phyloP scores from a whole-genome alignment of 2,329 filamentous ascomycete species.

The Didymella lethalis region DNA sequence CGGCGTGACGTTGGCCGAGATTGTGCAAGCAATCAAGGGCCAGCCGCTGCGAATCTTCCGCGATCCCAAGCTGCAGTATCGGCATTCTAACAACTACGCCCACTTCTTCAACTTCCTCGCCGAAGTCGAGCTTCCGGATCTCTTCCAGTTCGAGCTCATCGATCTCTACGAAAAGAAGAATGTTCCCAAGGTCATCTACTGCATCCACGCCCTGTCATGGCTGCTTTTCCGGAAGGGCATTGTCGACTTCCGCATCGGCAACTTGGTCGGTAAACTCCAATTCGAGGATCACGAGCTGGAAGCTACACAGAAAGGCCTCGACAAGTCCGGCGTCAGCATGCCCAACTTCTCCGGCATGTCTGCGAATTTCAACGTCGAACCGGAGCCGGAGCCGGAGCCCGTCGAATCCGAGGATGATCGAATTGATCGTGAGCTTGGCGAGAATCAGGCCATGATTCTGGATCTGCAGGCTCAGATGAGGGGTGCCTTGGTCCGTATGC shows the following conservation, averaged over 20 bases:
- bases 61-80: constrained; percentile 83
- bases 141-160: constrained; percentile 96
- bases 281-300: constrained; percentile 98
- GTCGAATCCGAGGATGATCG: constrained; percentile 89
- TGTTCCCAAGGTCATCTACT: constrained; percentile 98
- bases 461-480: constrained; percentile 89
- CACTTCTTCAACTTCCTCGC: constrained; percentile 94
- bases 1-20: constrained; percentile 91
- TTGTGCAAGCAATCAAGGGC: constrained; percentile 86
- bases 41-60: constrained; percentile 83
- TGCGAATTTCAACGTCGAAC: constrained; percentile 90
- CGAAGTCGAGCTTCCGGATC: constrained; percentile 88
- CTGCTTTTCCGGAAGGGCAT: constrained; percentile 95
- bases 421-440: constrained; percentile 79
- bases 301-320: constrained; percentile 94
- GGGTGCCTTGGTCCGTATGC: constrained; percentile 79
- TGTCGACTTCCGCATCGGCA: constrained; percentile 94
- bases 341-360: constrained; percentile 98
- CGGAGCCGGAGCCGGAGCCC: constrained; percentile 76
- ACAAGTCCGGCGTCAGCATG: constrained; percentile 94
- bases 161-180: constrained; percentile 99
- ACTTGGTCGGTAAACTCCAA: constrained; percentile 92
- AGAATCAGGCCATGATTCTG: constrained; percentile 74
- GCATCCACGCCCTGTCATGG: constrained; percentile 96
- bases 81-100: constrained; percentile 97